phyloP scores from a whole-genome alignment of 345 rosid species.

The Gossypioides kirkii region DNA sequence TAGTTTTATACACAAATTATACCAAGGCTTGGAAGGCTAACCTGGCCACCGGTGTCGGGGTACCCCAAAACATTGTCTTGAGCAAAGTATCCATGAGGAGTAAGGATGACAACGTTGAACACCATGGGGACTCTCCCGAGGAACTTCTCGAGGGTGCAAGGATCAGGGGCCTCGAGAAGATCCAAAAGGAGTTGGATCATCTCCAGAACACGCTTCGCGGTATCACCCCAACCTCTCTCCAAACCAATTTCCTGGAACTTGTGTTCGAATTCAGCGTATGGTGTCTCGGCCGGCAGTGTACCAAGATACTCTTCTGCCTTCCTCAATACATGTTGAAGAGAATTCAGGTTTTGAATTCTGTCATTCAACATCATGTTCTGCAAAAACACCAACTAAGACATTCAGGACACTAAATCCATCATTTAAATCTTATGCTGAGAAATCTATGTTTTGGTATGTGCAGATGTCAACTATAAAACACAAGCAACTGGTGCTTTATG shows the following conservation, averaged over 20 bases:
- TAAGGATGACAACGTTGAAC: slow-evolving; percentile 83
- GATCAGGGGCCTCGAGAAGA: slow-evolving; percentile 96
- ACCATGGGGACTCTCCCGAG: slow-evolving; percentile 90
- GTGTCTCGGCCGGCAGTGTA: slow-evolving; percentile 48
- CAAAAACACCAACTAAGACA: slow-evolving; percentile 17
- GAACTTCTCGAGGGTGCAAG: slow-evolving; percentile 85
- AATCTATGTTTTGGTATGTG: background rate
- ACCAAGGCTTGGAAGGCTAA: slow-evolving; percentile 20
- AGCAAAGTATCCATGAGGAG: slow-evolving; percentile 96
- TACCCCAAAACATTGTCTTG: slow-evolving; percentile 93
- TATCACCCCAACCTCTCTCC: slow-evolving; percentile 95
- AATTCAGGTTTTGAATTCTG: slow-evolving; percentile 55
- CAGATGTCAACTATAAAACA: background rate
- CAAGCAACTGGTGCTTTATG: background rate
- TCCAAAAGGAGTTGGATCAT: slow-evolving; percentile 90
- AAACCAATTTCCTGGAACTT: slow-evolving; percentile 89
- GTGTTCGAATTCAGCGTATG: slow-evolving; percentile 52
- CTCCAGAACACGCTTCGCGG: slow-evolving; percentile 65
- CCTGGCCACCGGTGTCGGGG: slow-evolving; percentile 99
- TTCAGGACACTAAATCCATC: background rate
- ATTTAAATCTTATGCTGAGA: background rate
- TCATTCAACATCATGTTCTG: slow-evolving; percentile 84
- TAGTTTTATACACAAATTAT: background rate
- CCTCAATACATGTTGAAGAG: slow-evolving; percentile 66
- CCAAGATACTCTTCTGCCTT: slow-evolving; percentile 82